Evolutionary conservation across 805 yeast genomes (phyloP).

Genomic region (Saturnispora silvae): DNA sequence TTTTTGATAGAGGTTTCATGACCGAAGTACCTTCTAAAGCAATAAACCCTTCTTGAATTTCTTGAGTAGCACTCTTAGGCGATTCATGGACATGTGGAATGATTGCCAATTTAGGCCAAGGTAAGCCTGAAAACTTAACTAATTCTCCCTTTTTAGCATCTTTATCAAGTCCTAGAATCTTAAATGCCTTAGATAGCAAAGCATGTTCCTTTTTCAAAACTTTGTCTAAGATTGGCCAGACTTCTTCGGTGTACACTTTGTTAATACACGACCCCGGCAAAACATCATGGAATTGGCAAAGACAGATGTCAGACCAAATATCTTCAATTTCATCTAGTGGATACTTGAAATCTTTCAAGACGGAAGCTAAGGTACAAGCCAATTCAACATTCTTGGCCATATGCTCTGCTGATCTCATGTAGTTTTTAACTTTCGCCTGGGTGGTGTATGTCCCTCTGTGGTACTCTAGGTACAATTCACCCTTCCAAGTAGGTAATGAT

Average conservation of each 20-base stretch:
- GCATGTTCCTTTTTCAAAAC: slow-evolving; percentile 43
- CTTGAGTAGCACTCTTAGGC: slow-evolving; percentile 12
- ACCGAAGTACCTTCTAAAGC: slow-evolving; percentile 14
- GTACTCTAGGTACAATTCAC: slow-evolving; percentile 88
- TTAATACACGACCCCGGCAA: slow-evolving; percentile 94
- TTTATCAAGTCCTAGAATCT: slow-evolving; percentile 9
- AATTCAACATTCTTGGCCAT: slow-evolving; percentile 79
- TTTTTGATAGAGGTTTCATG: slow-evolving; percentile 17
- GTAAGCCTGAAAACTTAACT: slow-evolving; percentile 42
- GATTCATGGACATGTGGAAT: slow-evolving; percentile 11
- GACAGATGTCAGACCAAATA: slow-evolving; percentile 79
- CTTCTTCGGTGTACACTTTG: slow-evolving; percentile 83
- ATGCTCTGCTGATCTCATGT: slow-evolving; percentile 67
- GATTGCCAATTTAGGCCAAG: slow-evolving; percentile 51
- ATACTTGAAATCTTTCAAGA: slow-evolving; percentile 43
- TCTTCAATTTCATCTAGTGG: slow-evolving; percentile 59
- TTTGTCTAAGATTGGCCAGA: slow-evolving; percentile 60
- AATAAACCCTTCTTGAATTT: slow-evolving; percentile 10
- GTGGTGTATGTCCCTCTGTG: slow-evolving; percentile 97
- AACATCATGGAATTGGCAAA: slow-evolving; percentile 97
- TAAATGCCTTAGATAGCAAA: slow-evolving; percentile 39
- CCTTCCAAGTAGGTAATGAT: slow-evolving; percentile 76
- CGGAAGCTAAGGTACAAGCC: slow-evolving; percentile 68
- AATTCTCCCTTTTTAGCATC: slow-evolving; percentile 10
- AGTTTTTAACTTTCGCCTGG: slow-evolving; percentile 76